Conservation (phyloP, 148 eudicot species). For the Polygonum maritimum region DNA sequence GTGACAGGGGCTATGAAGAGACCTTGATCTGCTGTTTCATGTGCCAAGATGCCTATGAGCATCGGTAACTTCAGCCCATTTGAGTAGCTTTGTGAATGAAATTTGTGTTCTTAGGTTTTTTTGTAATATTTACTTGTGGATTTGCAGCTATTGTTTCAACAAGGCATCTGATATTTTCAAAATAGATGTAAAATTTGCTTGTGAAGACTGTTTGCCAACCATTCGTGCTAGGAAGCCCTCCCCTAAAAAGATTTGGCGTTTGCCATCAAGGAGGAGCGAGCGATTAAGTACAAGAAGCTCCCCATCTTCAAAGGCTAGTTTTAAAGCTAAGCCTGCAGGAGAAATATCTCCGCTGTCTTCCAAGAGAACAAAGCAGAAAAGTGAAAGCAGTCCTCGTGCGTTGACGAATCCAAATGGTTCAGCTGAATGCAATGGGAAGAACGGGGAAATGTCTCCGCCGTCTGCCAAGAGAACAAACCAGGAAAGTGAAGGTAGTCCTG, state of each 20-base stretch:
- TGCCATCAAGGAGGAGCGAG: constrained; percentile 8
- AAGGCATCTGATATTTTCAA: constrained; percentile 25
- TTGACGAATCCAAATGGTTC: neutral
- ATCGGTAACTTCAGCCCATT: constrained; percentile 33
- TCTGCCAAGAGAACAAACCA: constrained; percentile 1
- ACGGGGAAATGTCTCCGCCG: neutral
- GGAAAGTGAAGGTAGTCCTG: neutral
- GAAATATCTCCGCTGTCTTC: neutral
- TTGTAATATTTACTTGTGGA: neutral
- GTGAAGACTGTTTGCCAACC: constrained; percentile 33
- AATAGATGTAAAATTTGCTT: constrained; percentile 49
- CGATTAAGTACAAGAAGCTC: neutral
- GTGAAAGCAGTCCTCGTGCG: neutral
- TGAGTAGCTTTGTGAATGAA: neutral
- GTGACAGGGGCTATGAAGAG: constrained; percentile 38
- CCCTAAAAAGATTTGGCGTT: neutral
- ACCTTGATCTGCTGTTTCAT: constrained; percentile 43
- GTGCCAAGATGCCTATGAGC: constrained; percentile 41
- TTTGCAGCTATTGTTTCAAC: constrained; percentile 49
- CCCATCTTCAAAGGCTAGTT: neutral
- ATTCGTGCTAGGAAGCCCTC: constrained; percentile 6
- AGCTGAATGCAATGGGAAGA: neutral
- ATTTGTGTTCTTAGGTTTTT: neutral
- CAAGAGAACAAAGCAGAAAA: neutral
- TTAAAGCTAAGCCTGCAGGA: neutral